phyloP scores from a whole-genome alignment of 495 filamentous ascomycete species.

The Xylaria castorea region DNA sequence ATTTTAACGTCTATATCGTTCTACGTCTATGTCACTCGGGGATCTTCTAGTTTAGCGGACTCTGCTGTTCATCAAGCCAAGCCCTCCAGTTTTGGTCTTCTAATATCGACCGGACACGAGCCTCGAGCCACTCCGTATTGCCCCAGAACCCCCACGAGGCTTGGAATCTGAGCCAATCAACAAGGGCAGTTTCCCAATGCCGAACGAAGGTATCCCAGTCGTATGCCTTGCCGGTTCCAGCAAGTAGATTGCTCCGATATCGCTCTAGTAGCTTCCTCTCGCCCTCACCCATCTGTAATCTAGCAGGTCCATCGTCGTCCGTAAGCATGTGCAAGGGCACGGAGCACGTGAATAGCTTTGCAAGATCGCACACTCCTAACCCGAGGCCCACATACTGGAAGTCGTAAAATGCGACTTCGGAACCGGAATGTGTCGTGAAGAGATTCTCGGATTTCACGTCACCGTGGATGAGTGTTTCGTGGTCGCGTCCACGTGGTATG shows the following conservation, averaged over 20 bases:
- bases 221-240: constrained; percentile 35
- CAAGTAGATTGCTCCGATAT: constrained; percentile 42
- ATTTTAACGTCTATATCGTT: background rate
- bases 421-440: constrained; percentile 38
- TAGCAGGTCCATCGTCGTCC: constrained; percentile 30
- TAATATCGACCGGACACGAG: constrained; percentile 39
- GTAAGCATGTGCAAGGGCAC: constrained; percentile 37
- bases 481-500: constrained; percentile 37
- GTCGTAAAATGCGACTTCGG: constrained; percentile 53
- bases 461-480: constrained; percentile 53
- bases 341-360: constrained; percentile 52
- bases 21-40: background rate
- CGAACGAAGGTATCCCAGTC: constrained; percentile 46
- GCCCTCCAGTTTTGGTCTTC: constrained; percentile 26
- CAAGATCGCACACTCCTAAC: constrained; percentile 53
- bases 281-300: constrained; percentile 36
- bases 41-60: background rate
- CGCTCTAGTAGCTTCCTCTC: constrained; percentile 45
- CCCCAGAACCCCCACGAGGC: constrained; percentile 59
- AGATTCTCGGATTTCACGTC: constrained; percentile 56
- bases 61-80: constrained; percentile 23
- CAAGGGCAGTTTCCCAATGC: constrained; percentile 55
- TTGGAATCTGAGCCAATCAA: constrained; percentile 57
- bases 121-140: constrained; percentile 52
- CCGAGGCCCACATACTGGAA: constrained; percentile 57